Percentiles rank a stretch among this genome's conserved stretches.
Evolutionary conservation across 2,329 filamentous ascomycete genomes (phyloP).

Genomic region (Botrytis cinerea): DNA sequence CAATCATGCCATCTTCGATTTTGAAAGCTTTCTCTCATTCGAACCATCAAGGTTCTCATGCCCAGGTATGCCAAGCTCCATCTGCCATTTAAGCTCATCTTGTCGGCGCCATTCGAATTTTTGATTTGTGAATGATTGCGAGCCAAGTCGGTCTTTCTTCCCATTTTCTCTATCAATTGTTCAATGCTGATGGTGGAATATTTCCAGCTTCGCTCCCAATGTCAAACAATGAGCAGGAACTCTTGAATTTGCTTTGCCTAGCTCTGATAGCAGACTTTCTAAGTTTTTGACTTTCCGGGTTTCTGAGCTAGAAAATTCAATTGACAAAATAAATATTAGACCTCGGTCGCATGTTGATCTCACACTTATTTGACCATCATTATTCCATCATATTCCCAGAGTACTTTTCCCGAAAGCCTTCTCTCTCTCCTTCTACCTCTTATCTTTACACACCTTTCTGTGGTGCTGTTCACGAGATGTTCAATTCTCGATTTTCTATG

Average conservation of each 20-base stretch:
- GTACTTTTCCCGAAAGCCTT: background rate
- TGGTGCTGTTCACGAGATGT: background rate
- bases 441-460: background rate
- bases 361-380: background rate
- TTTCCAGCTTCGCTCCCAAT: background rate
- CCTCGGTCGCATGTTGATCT: background rate
- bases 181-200: background rate
- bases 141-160: background rate
- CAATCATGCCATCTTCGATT: background rate
- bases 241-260: background rate
- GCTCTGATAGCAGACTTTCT: background rate
- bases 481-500: background rate
- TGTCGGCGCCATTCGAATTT: background rate
- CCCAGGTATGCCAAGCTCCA: constrained; percentile 2
- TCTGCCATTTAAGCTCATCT: constrained; percentile 1
- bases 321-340: background rate
- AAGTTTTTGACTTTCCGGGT: background rate
- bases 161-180: background rate
- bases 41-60: constrained; percentile 6
- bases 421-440: background rate
- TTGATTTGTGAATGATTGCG: background rate
- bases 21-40: background rate
- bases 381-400: background rate
- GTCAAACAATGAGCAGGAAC: background rate
- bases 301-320: background rate